Conservation (phyloP, 352 stramenopile genomes). For the Phytophthora vignae region DNA sequence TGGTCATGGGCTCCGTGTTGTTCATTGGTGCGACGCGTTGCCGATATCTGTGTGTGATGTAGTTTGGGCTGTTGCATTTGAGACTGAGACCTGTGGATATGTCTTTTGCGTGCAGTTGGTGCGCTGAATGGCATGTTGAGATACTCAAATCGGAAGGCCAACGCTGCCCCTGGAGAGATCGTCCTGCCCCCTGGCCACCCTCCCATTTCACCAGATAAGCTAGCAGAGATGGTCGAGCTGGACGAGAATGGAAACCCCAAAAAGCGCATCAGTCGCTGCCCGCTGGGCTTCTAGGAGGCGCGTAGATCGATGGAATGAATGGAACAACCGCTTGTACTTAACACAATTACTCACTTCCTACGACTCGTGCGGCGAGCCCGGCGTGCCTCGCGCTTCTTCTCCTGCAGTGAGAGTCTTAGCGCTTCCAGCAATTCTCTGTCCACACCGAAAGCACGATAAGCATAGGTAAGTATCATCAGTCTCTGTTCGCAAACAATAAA, state of each 20-base stretch:
- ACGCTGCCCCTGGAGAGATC: slow-evolving; percentile 39
- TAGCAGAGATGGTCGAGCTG: slow-evolving; percentile 50
- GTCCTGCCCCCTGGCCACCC: slow-evolving; percentile 47
- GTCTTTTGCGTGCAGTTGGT: slow-evolving; percentile 31
- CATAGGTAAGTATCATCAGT: background rate
- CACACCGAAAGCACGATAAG: no score
- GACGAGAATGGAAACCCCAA: slow-evolving; percentile 54
- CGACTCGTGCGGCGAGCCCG: slow-evolving; percentile 48
- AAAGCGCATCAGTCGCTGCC: slow-evolving; percentile 68
- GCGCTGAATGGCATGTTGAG: slow-evolving; percentile 54
- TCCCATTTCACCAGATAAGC: slow-evolving; percentile 41
- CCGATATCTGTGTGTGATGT: background rate
- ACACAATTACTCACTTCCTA: slow-evolving; percentile 35
- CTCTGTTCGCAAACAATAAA: no score
- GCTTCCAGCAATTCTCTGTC: slow-evolving; percentile 62
- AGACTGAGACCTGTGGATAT: background rate
- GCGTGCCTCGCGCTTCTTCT: slow-evolving; percentile 72
- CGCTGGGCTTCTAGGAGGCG: slow-evolving; percentile 57
- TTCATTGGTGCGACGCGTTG: slow-evolving; percentile 43
- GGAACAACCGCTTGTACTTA: background rate
- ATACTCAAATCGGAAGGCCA: slow-evolving; percentile 48
- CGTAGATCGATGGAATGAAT: background rate
- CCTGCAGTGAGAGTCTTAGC: slow-evolving; percentile 65
- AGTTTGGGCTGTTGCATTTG: background rate
- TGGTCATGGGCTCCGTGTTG: slow-evolving; percentile 67